Percentiles rank a stretch among this genome's conserved stretches.
These are phyloP conservation scores for Rhinocladiella mackenziei DNA, from an alignment of 2,329 filamentous ascomycete species.

Conservation along the genomic window DNA sequence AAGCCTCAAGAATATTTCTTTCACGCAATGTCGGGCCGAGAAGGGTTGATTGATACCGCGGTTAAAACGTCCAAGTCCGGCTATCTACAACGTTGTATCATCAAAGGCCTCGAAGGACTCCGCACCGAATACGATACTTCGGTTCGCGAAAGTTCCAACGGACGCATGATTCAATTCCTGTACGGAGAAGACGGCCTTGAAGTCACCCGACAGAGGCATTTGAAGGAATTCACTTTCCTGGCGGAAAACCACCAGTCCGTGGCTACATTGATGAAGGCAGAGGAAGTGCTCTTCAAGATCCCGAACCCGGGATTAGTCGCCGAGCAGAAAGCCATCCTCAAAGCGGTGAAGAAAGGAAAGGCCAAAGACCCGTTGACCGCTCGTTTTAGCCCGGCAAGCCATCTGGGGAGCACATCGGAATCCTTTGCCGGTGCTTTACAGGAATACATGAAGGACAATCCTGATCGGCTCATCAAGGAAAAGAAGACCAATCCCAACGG, in stretches of 20 bases:
- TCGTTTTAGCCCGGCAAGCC: conserved; percentile 68
- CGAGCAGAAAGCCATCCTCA: conserved; percentile 58
- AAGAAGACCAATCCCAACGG: conserved; percentile 51
- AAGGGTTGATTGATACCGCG: conserved; percentile 97
- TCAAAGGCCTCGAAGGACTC: conserved; percentile 97
- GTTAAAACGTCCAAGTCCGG: conserved; percentile 97
- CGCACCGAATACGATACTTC: conserved; percentile 90
- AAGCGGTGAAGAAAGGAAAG: conserved; percentile 53
- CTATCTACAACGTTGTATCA: conserved; percentile 92
- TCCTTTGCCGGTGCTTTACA: conserved; percentile 69
- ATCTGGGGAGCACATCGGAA: conserved; percentile 84
- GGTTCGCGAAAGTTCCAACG: conserved; percentile 82
- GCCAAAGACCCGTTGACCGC: conserved; percentile 72
- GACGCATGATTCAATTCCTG: conserved; percentile 87
- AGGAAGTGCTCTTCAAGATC: conserved; percentile 36
- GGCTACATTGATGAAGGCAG: conserved; percentile 69
- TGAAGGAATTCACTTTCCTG: conserved; percentile 85
- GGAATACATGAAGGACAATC: conserved; percentile 75
- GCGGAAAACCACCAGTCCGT: conserved; percentile 80
- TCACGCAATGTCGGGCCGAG: conserved; percentile 98
- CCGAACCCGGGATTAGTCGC: conserved; percentile 14
- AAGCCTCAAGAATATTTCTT: conserved; percentile 98
- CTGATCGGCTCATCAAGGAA: conserved; percentile 55
- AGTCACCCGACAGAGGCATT: conserved; percentile 87
- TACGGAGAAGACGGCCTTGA: conserved; percentile 97